These are phyloP conservation scores for Colletotrichum endophyticum DNA, from an alignment of 2,329 filamentous ascomycete genomes.

Conservation along the genomic window DNA sequence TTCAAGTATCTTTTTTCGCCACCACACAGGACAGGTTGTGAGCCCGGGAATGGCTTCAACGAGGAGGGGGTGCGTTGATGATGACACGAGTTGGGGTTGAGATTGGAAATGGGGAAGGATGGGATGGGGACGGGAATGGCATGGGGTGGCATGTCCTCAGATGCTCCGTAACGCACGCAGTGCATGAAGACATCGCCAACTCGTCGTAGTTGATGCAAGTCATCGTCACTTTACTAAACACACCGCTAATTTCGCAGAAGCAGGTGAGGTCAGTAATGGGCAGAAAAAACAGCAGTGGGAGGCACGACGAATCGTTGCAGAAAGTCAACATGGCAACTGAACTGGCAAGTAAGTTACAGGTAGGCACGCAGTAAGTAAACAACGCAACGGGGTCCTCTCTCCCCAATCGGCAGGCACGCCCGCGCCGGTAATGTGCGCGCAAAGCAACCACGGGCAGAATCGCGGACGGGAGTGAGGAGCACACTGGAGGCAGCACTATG, in stretches of 20 bases:
- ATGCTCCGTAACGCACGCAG: background rate
- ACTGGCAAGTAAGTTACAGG: background rate
- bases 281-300: background rate
- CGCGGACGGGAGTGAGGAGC: background rate
- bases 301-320: background rate
- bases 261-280: background rate
- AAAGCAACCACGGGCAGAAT: background rate
- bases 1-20: background rate
- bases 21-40: background rate
- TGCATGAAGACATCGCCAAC: conserved; percentile 4
- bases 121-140: background rate
- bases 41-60: background rate
- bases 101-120: background rate
- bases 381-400: background rate
- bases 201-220: conserved; percentile 7
- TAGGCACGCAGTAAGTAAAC: background rate
- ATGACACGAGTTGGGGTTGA: background rate
- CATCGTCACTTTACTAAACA: conserved; percentile 9
- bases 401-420: conserved; percentile 3
- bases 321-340: background rate
- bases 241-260: background rate
- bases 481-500: background rate
- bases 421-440: background rate
- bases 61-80: background rate
- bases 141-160: background rate